These are phyloP conservation scores for Potentilla sterilis DNA, from an alignment of 306 rosid species.

Conservation along the genomic window DNA sequence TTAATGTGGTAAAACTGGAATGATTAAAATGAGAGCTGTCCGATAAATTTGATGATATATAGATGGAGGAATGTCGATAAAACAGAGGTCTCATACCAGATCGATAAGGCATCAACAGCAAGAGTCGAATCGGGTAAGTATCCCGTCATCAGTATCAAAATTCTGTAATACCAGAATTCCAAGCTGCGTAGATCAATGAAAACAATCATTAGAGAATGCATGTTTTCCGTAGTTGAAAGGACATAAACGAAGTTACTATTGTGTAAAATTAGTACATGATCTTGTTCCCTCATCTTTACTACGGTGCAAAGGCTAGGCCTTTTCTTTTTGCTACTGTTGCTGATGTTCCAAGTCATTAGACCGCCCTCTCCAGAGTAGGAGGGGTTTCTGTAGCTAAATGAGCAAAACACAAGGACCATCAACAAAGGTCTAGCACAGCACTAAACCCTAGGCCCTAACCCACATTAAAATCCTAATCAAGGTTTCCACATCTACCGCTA, in stretches of 20 bases:
- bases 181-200: slow-evolving; percentile 34
- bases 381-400: too few relatives aligned
- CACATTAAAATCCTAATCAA: too few relatives aligned
- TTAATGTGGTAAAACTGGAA: not conserved
- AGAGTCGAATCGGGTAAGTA: slow-evolving; percentile 54
- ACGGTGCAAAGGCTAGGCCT: too few relatives aligned
- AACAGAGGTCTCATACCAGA: slow-evolving; percentile 40
- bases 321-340: too few relatives aligned
- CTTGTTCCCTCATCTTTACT: too few relatives aligned
- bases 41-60: not conserved
- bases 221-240: not conserved
- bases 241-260: not conserved
- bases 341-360: too few relatives aligned
- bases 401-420: too few relatives aligned
- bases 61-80: not conserved
- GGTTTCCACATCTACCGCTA: too few relatives aligned
- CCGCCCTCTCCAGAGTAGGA: too few relatives aligned
- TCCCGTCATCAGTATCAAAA: slow-evolving; percentile 64
- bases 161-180: slow-evolving; percentile 71
- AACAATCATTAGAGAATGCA: not conserved
- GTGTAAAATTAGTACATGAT: too few relatives aligned
- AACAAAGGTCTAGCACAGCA: too few relatives aligned
- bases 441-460: too few relatives aligned
- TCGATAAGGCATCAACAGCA: slow-evolving; percentile 64
- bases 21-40: not conserved